Conservation (phyloP, 2,329 filamentous ascomycete species). For the Sclerotinia subarctica region DNA sequence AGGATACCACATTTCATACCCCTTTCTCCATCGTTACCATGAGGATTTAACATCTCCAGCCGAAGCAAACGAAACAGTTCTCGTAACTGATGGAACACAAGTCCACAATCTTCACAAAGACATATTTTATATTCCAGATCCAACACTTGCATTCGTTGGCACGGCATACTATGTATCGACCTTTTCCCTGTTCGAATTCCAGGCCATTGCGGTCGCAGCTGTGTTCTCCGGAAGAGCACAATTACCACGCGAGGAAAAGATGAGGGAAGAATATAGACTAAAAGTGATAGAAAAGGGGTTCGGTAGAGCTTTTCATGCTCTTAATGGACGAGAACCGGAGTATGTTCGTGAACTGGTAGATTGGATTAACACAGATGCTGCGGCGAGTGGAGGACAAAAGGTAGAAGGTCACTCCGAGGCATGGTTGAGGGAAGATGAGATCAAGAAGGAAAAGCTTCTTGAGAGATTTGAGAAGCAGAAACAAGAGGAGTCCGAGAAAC, state of each 20-base stretch:
- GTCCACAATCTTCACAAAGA: slow-evolving; percentile 52
- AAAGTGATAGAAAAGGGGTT: slow-evolving; percentile 17
- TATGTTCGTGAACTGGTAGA: slow-evolving; percentile 13
- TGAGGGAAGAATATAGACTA: slow-evolving; percentile 18
- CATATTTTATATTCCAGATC: slow-evolving; percentile 51
- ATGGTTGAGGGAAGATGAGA: slow-evolving; percentile 14
- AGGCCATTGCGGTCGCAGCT: slow-evolving; percentile 46
- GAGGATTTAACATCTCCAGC: slow-evolving; percentile 43
- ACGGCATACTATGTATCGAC: slow-evolving; percentile 49
- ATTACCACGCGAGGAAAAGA: slow-evolving; percentile 36
- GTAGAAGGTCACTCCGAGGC: slow-evolving; percentile 11
- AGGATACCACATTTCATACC: slow-evolving; percentile 65
- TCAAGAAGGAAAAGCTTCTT: slow-evolving; percentile 2
- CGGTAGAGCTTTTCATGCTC: slow-evolving; percentile 17
- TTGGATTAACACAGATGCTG: slow-evolving; percentile 20
- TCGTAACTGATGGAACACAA: slow-evolving; percentile 50
- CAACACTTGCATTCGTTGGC: slow-evolving; percentile 46
- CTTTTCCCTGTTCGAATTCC: slow-evolving; percentile 50
- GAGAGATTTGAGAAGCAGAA: slow-evolving; percentile 12
- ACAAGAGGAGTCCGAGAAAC: background rate
- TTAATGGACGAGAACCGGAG: slow-evolving; percentile 2
- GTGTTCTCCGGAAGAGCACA: slow-evolving; percentile 42
- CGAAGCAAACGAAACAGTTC: slow-evolving; percentile 49
- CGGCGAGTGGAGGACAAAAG: background rate
- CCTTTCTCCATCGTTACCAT: slow-evolving; percentile 54